Evolutionary conservation across 139 green algal species (phyloP), one percentile per base, ranked within the genome.

Genomic region (Yamagishiella unicocca): DNA sequence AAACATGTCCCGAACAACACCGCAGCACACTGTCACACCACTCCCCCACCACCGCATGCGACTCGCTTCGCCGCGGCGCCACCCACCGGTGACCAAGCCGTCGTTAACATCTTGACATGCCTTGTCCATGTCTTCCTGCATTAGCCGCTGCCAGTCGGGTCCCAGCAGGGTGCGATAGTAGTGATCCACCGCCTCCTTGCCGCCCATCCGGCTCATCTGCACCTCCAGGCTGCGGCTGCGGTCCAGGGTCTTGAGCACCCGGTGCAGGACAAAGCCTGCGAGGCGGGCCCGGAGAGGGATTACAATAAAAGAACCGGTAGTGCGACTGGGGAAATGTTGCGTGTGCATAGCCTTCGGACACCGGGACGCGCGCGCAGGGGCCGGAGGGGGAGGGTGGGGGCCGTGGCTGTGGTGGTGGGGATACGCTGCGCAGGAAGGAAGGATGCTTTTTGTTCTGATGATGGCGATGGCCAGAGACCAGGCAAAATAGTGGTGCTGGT

Each of bases 101-200:
- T 89, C 92, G 45, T 92, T 71, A n/a, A 95, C 92, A 43, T 95
- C 92, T 37, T 79, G 46, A 19, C 89, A 19, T 19, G 90, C 90
- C 42, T 92, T 89, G 31, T 88, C 33, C 27, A 90, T 71, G 82
- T 93, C 90, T 54, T 89, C 77, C 79, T 84, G 62, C 19, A 92
- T 86, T 82, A 91, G 92, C 68, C 90, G 10, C 75, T 82, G 25
- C 89, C 90, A 94, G 90, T 94, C 89, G 27, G 88, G 29, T 7
- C 92, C 92, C 70, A 94, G 83, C 82, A 93, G 24, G 4, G 82
- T 37, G 42, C 66, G 68, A 71, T 89, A 89, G 87, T 93, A 92
- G 50, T 85, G 72, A 43, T 91, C 82, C 29, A 84, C 27, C 61
- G 84, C 82, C 76, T 91, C 74, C 37, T 84, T 29, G 0, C 67